phyloP scores from a whole-genome alignment of 2,329 filamentous ascomycete species.

The Ophiostoma sp. region DNA sequence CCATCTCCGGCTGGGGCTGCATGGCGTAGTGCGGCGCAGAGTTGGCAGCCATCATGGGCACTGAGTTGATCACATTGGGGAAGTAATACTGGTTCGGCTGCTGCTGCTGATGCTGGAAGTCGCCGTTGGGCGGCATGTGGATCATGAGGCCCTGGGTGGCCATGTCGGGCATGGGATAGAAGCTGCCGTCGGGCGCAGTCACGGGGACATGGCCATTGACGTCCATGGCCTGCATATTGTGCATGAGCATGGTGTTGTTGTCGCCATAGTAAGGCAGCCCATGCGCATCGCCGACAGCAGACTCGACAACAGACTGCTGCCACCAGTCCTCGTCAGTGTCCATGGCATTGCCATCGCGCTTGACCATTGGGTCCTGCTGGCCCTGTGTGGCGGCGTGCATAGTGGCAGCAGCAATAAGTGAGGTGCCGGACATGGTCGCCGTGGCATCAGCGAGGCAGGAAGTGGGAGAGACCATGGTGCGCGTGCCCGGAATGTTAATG shows the following conservation, averaged over 20 bases:
- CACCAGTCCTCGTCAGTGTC: slow-evolving; percentile 26
- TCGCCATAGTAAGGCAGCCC: slow-evolving; percentile 4
- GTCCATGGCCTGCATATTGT: slow-evolving; percentile 18
- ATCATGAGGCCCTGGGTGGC: slow-evolving; percentile 44
- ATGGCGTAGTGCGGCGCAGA: slow-evolving; percentile 14
- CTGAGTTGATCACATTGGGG: slow-evolving; percentile 16
- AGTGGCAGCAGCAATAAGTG: slow-evolving; percentile 21
- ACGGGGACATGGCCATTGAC: slow-evolving; percentile 9
- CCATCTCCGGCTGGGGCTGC: slow-evolving; percentile 17
- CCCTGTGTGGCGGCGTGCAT: not conserved
- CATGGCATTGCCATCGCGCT: slow-evolving; percentile 19
- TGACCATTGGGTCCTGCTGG: not conserved
- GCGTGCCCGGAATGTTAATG: slow-evolving; percentile 17
- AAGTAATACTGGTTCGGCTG: slow-evolving; percentile 25
- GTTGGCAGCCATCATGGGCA: slow-evolving; percentile 8
- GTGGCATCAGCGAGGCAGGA: slow-evolving; percentile 22
- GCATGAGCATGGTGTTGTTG: slow-evolving; percentile 11
- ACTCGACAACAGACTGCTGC: slow-evolving; percentile 22
- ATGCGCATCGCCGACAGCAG: slow-evolving; percentile 15
- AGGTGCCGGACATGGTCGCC: slow-evolving; percentile 21
- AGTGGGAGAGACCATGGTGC: slow-evolving; percentile 18
- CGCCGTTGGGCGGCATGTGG: slow-evolving; percentile 44
- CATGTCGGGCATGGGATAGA: slow-evolving; percentile 28
- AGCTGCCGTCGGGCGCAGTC: not conserved
- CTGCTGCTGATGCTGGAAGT: slow-evolving; percentile 24